These are phyloP conservation scores for Penicillium nordicum DNA, from an alignment of 2,329 filamentous ascomycete species.

Conservation along the genomic window DNA sequence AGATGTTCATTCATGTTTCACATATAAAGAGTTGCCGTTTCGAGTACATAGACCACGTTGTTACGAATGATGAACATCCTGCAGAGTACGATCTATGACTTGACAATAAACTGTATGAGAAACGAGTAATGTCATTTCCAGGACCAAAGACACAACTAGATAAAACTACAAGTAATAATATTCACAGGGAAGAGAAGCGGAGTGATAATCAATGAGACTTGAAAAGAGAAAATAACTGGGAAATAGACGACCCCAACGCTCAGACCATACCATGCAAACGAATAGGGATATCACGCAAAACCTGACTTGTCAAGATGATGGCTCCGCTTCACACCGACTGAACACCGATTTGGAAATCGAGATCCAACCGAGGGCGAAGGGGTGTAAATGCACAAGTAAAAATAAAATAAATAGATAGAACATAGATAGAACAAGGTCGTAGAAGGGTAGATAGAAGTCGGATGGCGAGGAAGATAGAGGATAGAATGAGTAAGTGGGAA, in stretches of 20 bases:
- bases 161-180: constrained; percentile 22
- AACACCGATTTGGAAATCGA: background rate
- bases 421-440: constrained; percentile 11
- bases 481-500: background rate
- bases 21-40: background rate
- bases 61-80: background rate
- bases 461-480: background rate
- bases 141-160: background rate
- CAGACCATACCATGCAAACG: constrained; percentile 23
- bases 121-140: background rate
- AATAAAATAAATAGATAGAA: constrained; percentile 7
- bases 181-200: constrained; percentile 18
- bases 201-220: constrained; percentile 5
- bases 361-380: background rate
- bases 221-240: constrained; percentile 4
- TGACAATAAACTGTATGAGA: background rate
- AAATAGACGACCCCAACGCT: constrained; percentile 17
- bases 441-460: constrained; percentile 2
- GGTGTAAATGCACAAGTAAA: constrained; percentile 14
- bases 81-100: background rate
- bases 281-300: constrained; percentile 29
- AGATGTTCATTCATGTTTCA: background rate
- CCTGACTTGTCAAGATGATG: constrained; percentile 20
- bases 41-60: background rate
- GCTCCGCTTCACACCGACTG: background rate